Base-by-base conservation (phyloP, 805 yeast species). In the Saccharomyces eubayanus region DNA sequence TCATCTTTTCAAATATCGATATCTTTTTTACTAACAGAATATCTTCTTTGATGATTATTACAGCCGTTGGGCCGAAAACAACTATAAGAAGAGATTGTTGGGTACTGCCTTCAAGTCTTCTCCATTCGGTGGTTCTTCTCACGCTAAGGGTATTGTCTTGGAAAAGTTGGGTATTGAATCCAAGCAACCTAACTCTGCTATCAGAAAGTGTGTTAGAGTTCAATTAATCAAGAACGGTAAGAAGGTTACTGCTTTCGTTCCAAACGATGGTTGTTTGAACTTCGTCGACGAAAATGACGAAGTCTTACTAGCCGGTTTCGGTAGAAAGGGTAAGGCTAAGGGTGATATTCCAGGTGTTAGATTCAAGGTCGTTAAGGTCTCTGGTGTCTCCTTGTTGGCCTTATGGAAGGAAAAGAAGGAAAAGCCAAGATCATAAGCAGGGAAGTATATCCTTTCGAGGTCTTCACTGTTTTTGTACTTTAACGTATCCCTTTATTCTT, bases 261-360 rank as follows among this genome's bases (percentile, higher is more conserved):
- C 99, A 80, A 92, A 94, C 74, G 99, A 94, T 82, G 99, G 99
- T 92, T 94, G 99, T 86, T 82, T 94, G 79, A 94, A 94, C 94
- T 94, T 86, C 72, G 97, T 94, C 72, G 99, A 94, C 77, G 98
- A 94, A 84, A 94, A 94, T 85, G 99, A 94, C 82, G 98, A 94
- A 81, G 99, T 94, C 72, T 83, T 94, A 74, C 84, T 94, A 72
- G 98, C 99, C 74, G 99, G 99, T 85, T 94, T 94, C 90, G 99
- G 99, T 89, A 90, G 98, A 84, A 94, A 96, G 86, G 99, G 99
- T 84, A 94, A 94, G 86, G 99, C 99, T 79, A 94, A 94, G 96
- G 99, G 99, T 85, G 99, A 94, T 91, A 92, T 94, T 76, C 99
- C 99, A 79, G 99, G 99, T 89, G 99, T 94, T 77, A 94, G 99